Evolutionary conservation across 495 filamentous ascomycete genomes (phyloP).

Genomic region (Cladorrhinum samala): DNA sequence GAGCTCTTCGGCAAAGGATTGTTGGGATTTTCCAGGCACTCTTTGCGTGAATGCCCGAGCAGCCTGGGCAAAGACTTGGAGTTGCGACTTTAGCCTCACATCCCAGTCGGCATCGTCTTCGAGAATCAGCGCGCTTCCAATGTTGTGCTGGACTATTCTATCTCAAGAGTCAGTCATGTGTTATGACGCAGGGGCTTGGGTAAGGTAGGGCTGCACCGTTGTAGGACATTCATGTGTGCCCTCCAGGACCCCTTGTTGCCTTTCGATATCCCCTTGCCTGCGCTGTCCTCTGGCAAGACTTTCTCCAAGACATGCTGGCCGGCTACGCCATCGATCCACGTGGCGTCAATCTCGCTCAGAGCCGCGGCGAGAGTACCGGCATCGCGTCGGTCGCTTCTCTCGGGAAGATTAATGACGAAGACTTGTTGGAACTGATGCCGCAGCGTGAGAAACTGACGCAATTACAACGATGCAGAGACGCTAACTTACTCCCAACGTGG

Average conservation of each 20-base stretch:
- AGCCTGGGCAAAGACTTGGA: constrained; percentile 34
- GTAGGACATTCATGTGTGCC: constrained; percentile 41
- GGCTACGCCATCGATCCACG: constrained; percentile 48
- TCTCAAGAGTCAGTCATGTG: background rate
- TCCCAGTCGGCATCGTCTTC: constrained; percentile 51
- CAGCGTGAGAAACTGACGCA: no score
- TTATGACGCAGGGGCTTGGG: background rate
- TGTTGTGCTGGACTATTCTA: constrained; percentile 29
- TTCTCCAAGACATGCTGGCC: constrained; percentile 37
- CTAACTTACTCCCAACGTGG: background rate
- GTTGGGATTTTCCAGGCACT: background rate
- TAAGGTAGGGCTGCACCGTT: constrained; percentile 15
- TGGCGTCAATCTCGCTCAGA: constrained; percentile 45
- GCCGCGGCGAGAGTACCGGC: constrained; percentile 49
- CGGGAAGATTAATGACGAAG: constrained; percentile 56
- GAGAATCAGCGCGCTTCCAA: constrained; percentile 40
- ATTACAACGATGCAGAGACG: no score
- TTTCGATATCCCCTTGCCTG: constrained; percentile 11
- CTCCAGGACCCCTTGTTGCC: constrained; percentile 43
- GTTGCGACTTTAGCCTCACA: constrained; percentile 36
- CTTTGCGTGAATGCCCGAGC: constrained; percentile 27
- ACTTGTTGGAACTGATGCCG: constrained; percentile 58
- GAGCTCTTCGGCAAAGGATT: background rate
- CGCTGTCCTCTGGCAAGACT: constrained; percentile 20
- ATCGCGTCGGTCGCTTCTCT: constrained; percentile 58